Base-by-base conservation (phyloP, 768 basidiomycete genomes). In the Cantharellus anzutake region DNA sequence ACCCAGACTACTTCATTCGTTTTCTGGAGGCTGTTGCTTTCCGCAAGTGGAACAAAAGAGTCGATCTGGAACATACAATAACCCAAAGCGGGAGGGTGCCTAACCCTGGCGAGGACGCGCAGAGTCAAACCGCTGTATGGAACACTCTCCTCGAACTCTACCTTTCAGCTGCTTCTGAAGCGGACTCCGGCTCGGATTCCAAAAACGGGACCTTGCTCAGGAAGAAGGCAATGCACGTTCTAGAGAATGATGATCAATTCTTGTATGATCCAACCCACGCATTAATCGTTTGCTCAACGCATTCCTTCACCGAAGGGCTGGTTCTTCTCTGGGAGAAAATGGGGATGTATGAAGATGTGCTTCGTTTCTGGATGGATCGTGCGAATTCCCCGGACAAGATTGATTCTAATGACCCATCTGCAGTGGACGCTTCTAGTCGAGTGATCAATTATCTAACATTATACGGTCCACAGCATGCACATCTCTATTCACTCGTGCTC, bases 101-200 rank as follows among this genome's bases (percentile, higher is more conserved):
- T 11, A 11, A 11, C 11, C 44, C 44, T 11, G 11, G 11, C 11
- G 67, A 70, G 0, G 85, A 86, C 62, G 75, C 73, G 65, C 69
- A 70, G 4, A 88, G 93, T 66, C 89, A 90, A 66, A 75, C 78
- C 4, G 84, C 91, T 0, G 82, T 97, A 2, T 97, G 93, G 93
- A 96, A 94, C 71, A 97, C 93, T 5, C 74, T 98, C 2, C 73
- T 98, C 61, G 94, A 99, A 70, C 77, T 99, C 5, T 97, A 97
- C 68, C 77, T 99, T 14, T 58, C 65, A 2, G 66, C 67, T 51
- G 76, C 78, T n/a, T 42, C 60, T 29, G 61, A 61, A 37, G 14
- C 3, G 0, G 5, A 57, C 2, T 59, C 61, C 7, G 51, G 35
- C 35, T 59, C 60, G 14, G 67, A 68, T 39, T 64, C 67, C 20